Conservation (phyloP, 306 rosid species). For the Benincasa hispida region DNA sequence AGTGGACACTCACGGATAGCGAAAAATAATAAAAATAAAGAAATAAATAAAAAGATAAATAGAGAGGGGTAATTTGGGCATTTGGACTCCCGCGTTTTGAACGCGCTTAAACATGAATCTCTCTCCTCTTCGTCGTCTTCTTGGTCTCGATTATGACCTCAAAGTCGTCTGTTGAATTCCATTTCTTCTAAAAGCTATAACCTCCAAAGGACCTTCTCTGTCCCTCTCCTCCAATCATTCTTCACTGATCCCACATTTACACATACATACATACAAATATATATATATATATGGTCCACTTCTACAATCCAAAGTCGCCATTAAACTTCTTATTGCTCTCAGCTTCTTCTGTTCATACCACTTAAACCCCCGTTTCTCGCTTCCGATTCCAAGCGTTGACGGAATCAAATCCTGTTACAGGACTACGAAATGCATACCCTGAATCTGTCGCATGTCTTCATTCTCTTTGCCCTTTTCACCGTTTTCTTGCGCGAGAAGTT, state of each 20-base stretch:
- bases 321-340: background rate
- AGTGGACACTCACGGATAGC: no score
- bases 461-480: slow-evolving; percentile 18
- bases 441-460: slow-evolving; percentile 6
- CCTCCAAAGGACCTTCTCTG: background rate
- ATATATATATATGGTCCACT: background rate
- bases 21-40: no score
- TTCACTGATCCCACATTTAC: background rate
- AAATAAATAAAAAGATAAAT: no score
- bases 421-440: slow-evolving; percentile 5
- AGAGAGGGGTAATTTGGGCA: background rate
- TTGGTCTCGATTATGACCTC: background rate
- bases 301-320: background rate
- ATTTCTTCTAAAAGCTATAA: background rate
- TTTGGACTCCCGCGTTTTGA: slow-evolving; percentile 1
- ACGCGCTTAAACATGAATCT: background rate
- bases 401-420: background rate
- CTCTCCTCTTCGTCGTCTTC: background rate
- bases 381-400: background rate
- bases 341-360: background rate
- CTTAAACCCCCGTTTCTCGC: background rate
- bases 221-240: background rate
- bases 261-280: background rate
- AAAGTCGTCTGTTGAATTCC: background rate
- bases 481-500: slow-evolving; percentile 22